These are phyloP conservation scores for Escovopsis sp. DNA, from an alignment of 2,329 filamentous ascomycete genomes.

Conservation along the genomic window DNA sequence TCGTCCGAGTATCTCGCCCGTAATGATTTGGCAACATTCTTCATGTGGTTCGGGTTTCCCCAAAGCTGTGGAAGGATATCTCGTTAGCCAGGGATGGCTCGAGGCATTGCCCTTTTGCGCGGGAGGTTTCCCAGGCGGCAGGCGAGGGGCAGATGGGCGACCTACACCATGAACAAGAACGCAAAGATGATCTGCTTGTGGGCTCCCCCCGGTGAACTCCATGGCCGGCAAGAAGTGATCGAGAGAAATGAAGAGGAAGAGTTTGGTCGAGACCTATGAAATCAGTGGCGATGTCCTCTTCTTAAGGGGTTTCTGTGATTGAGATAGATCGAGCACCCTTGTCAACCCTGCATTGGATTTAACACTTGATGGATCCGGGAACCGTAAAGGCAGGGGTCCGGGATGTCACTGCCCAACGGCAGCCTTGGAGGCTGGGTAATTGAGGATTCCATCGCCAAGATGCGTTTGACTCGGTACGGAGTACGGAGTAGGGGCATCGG, in stretches of 20 bases:
- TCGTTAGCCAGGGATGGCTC: conserved; percentile 4
- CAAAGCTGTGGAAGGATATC: conserved; percentile 38
- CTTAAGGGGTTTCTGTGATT: too few relatives aligned
- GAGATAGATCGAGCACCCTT: too few relatives aligned
- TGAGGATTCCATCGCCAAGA: too few relatives aligned
- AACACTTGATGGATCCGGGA: conserved; percentile 4
- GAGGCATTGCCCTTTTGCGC: too few relatives aligned
- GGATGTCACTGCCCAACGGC: conserved; percentile 4
- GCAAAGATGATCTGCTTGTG: conserved; percentile 53
- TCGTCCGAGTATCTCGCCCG: conserved; percentile 46
- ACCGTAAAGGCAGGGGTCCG: conserved; percentile 9
- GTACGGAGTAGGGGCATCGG: too few relatives aligned
- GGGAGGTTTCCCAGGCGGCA: background rate
- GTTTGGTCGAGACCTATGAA: too few relatives aligned
- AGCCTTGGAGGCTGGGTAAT: conserved; percentile 10
- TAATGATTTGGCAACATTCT: conserved; percentile 50
- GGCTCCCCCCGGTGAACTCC: conserved; percentile 32
- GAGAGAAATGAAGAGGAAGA: too few relatives aligned
- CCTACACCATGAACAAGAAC: conserved; percentile 65
- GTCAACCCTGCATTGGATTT: conserved; percentile 10
- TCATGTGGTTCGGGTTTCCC: conserved; percentile 65
- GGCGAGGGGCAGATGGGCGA: conserved; percentile 6
- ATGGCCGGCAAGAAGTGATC: background rate
- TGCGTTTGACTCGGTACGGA: too few relatives aligned
- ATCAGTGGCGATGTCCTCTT: too few relatives aligned